Evolutionary conservation across 2,329 filamentous ascomycete genomes (phyloP).

Genomic region (Ustilaginoidea virens): DNA sequence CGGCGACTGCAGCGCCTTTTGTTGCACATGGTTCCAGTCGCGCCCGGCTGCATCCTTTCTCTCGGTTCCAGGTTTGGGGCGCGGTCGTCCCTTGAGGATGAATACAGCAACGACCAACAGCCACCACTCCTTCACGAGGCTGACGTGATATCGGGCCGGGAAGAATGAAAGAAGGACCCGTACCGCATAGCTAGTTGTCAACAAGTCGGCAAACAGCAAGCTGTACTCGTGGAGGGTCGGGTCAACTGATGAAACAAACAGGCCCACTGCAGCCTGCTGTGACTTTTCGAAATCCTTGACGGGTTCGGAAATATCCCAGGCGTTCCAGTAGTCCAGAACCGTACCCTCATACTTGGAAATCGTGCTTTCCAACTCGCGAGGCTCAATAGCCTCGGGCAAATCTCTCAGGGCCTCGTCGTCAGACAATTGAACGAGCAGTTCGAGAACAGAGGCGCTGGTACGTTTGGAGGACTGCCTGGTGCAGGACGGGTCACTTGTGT

Average conservation of each 20-base stretch:
- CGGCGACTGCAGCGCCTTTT: constrained; percentile 52
- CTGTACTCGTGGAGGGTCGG: constrained; percentile 53
- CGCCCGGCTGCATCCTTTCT: constrained; percentile 42
- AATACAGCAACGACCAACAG: constrained; percentile 67
- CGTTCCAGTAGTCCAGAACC: constrained; percentile 80
- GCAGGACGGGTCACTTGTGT: constrained; percentile 58
- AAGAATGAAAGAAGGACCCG: constrained; percentile 71
- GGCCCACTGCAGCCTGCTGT: constrained; percentile 42
- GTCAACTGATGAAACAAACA: constrained; percentile 46
- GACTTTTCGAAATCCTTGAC: constrained; percentile 61
- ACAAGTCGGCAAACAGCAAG: constrained; percentile 67
- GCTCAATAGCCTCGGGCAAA: constrained; percentile 42
- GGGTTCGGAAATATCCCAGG: constrained; percentile 60
- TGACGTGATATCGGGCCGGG: constrained; percentile 55
- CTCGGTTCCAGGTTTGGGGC: constrained; percentile 51
- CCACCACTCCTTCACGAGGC: constrained; percentile 78
- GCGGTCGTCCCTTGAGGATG: constrained; percentile 57
- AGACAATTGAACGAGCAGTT: constrained; percentile 55
- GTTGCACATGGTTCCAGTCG: constrained; percentile 62
- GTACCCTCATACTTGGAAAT: constrained; percentile 54
- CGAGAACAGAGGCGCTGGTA: constrained; percentile 47
- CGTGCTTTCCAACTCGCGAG: constrained; percentile 49
- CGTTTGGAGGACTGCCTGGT: constrained; percentile 45
- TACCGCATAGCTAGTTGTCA: constrained; percentile 78
- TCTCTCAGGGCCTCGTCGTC: constrained; percentile 55